Base-by-base conservation (phyloP, 768 basidiomycete genomes). In the Aureoboletus auriporus region DNA sequence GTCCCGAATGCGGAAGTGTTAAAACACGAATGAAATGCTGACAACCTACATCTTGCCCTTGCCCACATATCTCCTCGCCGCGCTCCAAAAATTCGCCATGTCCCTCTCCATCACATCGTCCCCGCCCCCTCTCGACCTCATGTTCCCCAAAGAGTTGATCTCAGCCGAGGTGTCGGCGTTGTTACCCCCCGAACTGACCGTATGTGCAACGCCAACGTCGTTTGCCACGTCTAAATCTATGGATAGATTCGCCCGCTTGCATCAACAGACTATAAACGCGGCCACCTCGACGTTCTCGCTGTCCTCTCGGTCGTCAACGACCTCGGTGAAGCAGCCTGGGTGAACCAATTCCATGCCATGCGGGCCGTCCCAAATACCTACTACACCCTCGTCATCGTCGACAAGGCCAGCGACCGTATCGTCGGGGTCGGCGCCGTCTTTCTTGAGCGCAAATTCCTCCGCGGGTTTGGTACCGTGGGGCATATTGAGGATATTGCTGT, bases 401-500 rank as follows among this genome's bases (percentile, higher is more conserved):
- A 85, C 66, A 80, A 82, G 47, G 63, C 73, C 12, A 77, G 82
- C 2, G 91, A 96, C 72, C 71, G 73, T 55, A 84, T 99, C 63
- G 86, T 94, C 39, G 94, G 76, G 17, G 82, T 86, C 34, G 95
- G 94, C 16, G 78, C 82, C 7, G 73, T 96, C 46, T 82, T 98
- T 62, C 68, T 98, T 54, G 96, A 99, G 70, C 86, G 87, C 71
- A 98, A 99, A 73, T 97, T 98, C 76, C 71, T 93, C 37, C 79
- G 93, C 35, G 82, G 79, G 1, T 72, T 90, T n/a, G 90, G 91
- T 17, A 76, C 77, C 54, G 89, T 93, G 12, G 96, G 94, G 0
- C 96, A 99, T 63, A 93, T 99, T 54, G 96, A 99, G 70, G 96
- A 99, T 65, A 96, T 99, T 53, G 94, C 92, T 4, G 94, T 99